phyloP scores from a whole-genome alignment of 108 stramenopile genomes.

The Cyclotella choctawhatcheeana region DNA sequence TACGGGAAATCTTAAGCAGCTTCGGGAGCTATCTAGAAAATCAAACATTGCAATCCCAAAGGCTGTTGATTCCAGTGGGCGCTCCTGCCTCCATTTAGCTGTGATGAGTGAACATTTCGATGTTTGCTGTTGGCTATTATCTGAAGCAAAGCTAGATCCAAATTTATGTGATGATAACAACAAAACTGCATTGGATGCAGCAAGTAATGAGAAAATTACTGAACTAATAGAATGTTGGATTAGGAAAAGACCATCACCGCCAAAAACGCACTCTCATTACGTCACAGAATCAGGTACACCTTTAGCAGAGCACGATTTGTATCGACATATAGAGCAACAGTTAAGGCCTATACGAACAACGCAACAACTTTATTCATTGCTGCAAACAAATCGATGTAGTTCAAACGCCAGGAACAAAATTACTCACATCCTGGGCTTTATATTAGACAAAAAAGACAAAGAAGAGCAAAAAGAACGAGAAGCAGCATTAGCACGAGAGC shows the following conservation, averaged over 20 bases:
- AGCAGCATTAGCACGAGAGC: slow-evolving; percentile 32
- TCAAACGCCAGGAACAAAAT: neutral
- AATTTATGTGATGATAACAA: slow-evolving; percentile 34
- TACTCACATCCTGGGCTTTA: slow-evolving; percentile 39
- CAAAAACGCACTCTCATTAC: neutral
- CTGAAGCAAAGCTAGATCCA: slow-evolving; percentile 51
- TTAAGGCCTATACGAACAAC: slow-evolving; percentile 37
- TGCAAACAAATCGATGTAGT: slow-evolving; percentile 32
- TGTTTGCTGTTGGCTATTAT: slow-evolving; percentile 65
- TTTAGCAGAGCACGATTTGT: slow-evolving; percentile 23
- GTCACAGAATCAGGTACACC: neutral
- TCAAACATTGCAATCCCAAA: slow-evolving; percentile 47
- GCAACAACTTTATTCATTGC: slow-evolving; percentile 26
- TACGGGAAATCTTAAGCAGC: slow-evolving; percentile 40
- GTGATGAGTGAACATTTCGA: slow-evolving; percentile 52
- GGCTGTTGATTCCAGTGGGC: slow-evolving; percentile 45
- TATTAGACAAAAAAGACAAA: slow-evolving; percentile 23
- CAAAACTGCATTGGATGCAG: slow-evolving; percentile 54
- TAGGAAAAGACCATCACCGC: neutral
- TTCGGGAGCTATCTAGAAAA: slow-evolving; percentile 53
- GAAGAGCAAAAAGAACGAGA: slow-evolving; percentile 21
- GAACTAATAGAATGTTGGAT: slow-evolving; percentile 32
- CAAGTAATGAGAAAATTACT: slow-evolving; percentile 20
- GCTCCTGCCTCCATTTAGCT: slow-evolving; percentile 69
- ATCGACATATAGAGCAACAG: slow-evolving; percentile 38